These are phyloP conservation scores for Carex pumila DNA, from an alignment of 176 grass and related monocot species.

Conservation along the genomic window DNA sequence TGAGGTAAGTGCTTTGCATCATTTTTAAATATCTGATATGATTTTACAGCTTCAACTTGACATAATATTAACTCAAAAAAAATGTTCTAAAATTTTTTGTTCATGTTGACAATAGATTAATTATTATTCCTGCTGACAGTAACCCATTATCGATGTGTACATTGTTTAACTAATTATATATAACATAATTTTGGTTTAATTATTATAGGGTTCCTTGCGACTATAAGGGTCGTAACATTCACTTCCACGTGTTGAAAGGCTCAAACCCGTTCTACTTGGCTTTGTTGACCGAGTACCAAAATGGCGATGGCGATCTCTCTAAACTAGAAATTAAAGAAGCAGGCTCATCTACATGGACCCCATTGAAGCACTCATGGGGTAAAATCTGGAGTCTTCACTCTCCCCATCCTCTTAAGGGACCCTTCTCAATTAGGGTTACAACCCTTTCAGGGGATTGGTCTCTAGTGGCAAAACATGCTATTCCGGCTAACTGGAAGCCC, in stretches of 20 bases:
- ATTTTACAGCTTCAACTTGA: neutral
- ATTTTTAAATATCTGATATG: neutral
- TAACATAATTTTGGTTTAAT: neutral
- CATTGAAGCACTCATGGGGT: slow-evolving; percentile 63
- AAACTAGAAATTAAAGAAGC: slow-evolving; percentile 64
- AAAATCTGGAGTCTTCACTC: slow-evolving; percentile 60
- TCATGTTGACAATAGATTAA: neutral
- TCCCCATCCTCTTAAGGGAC: slow-evolving; percentile 47
- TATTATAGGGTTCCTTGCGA: slow-evolving; percentile 63
- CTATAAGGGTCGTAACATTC: slow-evolving; percentile 56
- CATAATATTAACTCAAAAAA: neutral
- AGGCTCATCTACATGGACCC: slow-evolving; percentile 33
- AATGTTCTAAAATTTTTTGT: neutral
- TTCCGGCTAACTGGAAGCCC: slow-evolving; percentile 65
- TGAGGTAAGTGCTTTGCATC: slow-evolving; percentile 28
- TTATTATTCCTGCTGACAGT: neutral
- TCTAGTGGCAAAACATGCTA: slow-evolving; percentile 45
- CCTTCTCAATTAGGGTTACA: slow-evolving; percentile 64
- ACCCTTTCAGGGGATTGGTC: slow-evolving; percentile 37
- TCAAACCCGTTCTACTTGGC: slow-evolving; percentile 64
- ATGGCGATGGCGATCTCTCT: slow-evolving; percentile 80
- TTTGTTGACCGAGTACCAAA: slow-evolving; percentile 79
- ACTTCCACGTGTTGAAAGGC: slow-evolving; percentile 52
- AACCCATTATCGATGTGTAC: neutral
- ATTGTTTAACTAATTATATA: neutral